Base-by-base conservation (phyloP, 495 filamentous ascomycete species). In the Arthonia radiata region DNA sequence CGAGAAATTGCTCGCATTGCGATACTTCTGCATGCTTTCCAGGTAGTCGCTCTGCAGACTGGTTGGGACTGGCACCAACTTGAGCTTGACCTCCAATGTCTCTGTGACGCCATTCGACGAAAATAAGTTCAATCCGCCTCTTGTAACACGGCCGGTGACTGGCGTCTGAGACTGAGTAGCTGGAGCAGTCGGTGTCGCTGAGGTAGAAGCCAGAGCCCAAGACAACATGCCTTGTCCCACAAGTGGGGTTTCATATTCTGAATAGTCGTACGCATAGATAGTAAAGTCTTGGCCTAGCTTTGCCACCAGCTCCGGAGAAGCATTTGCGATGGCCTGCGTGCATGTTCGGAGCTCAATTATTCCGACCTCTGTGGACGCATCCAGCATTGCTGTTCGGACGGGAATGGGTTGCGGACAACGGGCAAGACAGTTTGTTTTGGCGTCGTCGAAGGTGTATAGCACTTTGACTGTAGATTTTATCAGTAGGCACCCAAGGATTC, bases 211-310 rank as follows among this genome's bases (percentile, higher is more conserved):
- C 26, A 97, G 57, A 17, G 69, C 69, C 65, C 73, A 73, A 31
- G 86, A 94, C 13, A 97, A 59, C 75, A 94, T 77, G 30, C 86
- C 86, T 46, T 93, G 89, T 11, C 86, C 86, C 7, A 93, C 83
- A 31, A 93, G 61, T 25, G 86, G 86, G 4, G 69, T 74, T 35
- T 91, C 81, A 31, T 74, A 72, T 48, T 97, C 86, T 4, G 86
- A 94, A 48, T 80, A 94, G 41, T 97, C 86, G 49, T 77, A 81
- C 13, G 86, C 83, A 48, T 97, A 97, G 30, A 97, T 69, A 8
- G 79, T 91, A 41, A 89, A 94, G 50, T 97, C 89, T 35, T 69
- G 75, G 28, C 80, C 79, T 18, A 74, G 56, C 33, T 71, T 67
- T 22, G 74, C 71, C 27, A 92, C 59, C 14, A 97, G 53, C 50